phyloP scores from a whole-genome alignment of 176 grass and related monocot species.

The Pharus latifolius region DNA sequence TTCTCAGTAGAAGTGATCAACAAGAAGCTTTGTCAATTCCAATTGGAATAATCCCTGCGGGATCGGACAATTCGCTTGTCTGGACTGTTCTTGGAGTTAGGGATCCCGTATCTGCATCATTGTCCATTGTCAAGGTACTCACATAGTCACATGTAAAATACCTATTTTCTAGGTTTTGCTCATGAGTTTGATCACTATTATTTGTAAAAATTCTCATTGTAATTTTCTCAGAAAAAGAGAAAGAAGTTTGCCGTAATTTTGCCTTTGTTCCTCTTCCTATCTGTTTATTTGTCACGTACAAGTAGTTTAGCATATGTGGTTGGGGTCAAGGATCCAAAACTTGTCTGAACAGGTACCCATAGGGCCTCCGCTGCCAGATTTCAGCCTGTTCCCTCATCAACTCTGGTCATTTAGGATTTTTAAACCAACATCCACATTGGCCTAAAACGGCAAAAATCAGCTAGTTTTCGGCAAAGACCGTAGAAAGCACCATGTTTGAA shows the following conservation, averaged over 20 bases:
- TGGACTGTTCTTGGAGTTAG: conserved; percentile 55
- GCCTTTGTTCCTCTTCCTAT: not conserved
- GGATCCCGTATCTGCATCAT: conserved; percentile 52
- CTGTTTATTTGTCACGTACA: not conserved
- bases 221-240: not conserved
- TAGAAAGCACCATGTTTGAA: too few relatives aligned
- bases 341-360: too few relatives aligned
- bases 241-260: not conserved
- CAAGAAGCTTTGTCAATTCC: conserved; percentile 53
- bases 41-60: conserved; percentile 57
- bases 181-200: not conserved
- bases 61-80: conserved; percentile 62
- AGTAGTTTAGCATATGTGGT: not conserved
- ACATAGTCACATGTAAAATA: not conserved
- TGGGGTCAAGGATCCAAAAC: too few relatives aligned
- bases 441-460: not conserved
- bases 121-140: conserved; percentile 46
- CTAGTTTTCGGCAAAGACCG: not conserved
- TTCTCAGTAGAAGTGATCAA: conserved; percentile 45
- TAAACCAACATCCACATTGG: not conserved
- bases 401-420: too few relatives aligned
- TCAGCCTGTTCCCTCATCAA: too few relatives aligned
- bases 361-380: too few relatives aligned
- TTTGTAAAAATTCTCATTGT: not conserved
- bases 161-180: not conserved